phyloP scores from a whole-genome alignment of 2,329 filamentous ascomycete genomes.

The Ophiocordyceps camponoti-floridani region DNA sequence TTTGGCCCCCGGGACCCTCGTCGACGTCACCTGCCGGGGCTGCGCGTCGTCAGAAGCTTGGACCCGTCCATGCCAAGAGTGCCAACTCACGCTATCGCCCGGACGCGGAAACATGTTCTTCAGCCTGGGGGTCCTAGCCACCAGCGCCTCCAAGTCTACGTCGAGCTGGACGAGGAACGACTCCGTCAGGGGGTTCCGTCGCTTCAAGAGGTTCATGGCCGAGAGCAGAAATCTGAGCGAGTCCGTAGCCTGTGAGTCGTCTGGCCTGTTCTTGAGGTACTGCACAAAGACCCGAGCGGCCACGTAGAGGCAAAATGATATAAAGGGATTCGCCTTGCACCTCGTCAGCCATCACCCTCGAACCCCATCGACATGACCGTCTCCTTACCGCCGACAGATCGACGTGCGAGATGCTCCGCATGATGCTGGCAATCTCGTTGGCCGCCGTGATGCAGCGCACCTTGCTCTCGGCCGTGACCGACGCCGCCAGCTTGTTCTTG shows the following conservation, averaged over 20 bases:
- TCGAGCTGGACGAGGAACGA: conserved; percentile 90
- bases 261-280: conserved; percentile 83
- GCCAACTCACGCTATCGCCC: conserved; percentile 27
- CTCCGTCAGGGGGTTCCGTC: conserved; percentile 77
- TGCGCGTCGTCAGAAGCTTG: conserved; percentile 8
- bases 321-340: conserved; percentile 81
- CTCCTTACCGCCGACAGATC: conserved; percentile 60
- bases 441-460: conserved; percentile 84
- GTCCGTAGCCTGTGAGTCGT: conserved; percentile 60
- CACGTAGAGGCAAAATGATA: conserved; percentile 93
- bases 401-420: conserved; percentile 85
- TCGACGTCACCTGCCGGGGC: conserved; percentile 11
- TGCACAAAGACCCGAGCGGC: conserved; percentile 88
- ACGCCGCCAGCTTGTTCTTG: conserved; percentile 59
- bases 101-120: conserved; percentile 35
- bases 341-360: background rate
- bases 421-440: conserved; percentile 83
- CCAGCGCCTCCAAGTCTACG: conserved; percentile 67
- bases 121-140: conserved; percentile 40
- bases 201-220: conserved; percentile 79
- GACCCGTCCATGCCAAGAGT: background rate
- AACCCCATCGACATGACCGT: too few species aligned
- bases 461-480: conserved; percentile 77
- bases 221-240: conserved; percentile 80
- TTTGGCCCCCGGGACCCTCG: conserved; percentile 3